A percentile compares a stretch with the other conserved stretches of the same genome.
phyloP scores from a whole-genome alignment of 495 filamentous ascomycete species.

The Penicillium samsonianum region DNA sequence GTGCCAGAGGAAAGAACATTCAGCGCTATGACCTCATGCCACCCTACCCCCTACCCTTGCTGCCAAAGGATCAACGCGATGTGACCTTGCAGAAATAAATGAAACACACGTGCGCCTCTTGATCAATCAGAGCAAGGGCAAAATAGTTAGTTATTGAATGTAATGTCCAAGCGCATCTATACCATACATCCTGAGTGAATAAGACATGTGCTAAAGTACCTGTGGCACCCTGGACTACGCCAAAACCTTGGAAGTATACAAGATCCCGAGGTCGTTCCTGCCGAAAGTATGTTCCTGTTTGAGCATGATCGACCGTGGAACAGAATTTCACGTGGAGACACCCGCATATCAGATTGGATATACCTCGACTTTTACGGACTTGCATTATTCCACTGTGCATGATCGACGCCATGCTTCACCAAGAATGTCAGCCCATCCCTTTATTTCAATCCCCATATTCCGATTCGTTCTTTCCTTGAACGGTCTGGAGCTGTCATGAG shows the following conservation, averaged over 20 bases:
- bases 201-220: neutral
- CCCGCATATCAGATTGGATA: slow-evolving; percentile 10
- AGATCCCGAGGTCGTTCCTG: slow-evolving; percentile 7
- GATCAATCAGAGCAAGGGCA: slow-evolving; percentile 1
- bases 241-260: neutral
- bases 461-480: neutral
- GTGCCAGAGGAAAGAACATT: neutral
- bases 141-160: neutral
- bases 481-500: neutral
- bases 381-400: neutral
- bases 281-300: neutral
- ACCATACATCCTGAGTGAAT: neutral
- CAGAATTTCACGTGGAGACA: slow-evolving; percentile 6
- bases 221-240: neutral
- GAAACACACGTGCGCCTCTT: slow-evolving; percentile 9
- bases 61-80: slow-evolving; percentile 2
- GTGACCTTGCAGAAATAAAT: slow-evolving; percentile 11
- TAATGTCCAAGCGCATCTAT: neutral
- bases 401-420: slow-evolving; percentile 2
- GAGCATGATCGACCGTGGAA: slow-evolving; percentile 1
- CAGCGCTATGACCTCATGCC: slow-evolving; percentile 5
- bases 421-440: slow-evolving; percentile 10
- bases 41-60: too few relatives aligned
- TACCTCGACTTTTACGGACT: neutral
- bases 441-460: neutral